Base-by-base conservation (phyloP, 2,329 filamentous ascomycete species). In the Neoscytalidium dimidiatum region DNA sequence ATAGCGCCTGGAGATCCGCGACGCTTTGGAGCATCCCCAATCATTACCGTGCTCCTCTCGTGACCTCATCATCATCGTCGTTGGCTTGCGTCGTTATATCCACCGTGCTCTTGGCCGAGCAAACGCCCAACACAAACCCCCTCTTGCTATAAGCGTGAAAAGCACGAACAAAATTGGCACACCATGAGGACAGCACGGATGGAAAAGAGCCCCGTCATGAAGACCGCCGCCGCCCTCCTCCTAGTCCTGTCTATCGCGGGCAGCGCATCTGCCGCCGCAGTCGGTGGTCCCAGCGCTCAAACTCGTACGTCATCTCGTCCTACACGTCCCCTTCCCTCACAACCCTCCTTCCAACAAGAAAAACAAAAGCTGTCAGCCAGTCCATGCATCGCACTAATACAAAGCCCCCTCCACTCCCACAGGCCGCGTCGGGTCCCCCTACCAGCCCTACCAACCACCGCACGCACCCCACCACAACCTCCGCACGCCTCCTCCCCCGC, bases 1-100 rank as follows among this genome's bases (percentile, higher is more conserved):
- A 46, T 60, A 60, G 56, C 28, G 26, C n/a, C 21, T 33, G 56
- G 56, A 44, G 56, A 60, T 60, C 56, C 28, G 56, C 26, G 23
- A 1, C 51, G n/a, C 31, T 57, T n/a, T 41, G 52, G 31, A 33
- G n/a, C 29, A 5, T 38, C 26, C 11, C 21, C 52, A n/a, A 9
- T 31, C 13, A 23, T 52, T 38, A 38, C 11, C 31, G 38, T 38
- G 21, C 31, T 43, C n/a, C n/a, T 5, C n/a, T n/a, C n/a, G 53
- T 58, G 53, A 58, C 53, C 53, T 43, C 53, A 28, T 43, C 3
- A 9, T 19, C 23, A 23, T 11, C n/a, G 14, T 8, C n/a, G n/a
- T n/a, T n/a, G n/a, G n/a, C n/a, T n/a, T n/a, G n/a, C n/a, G n/a
- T n/a, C n/a, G n/a, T n/a, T n/a, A n/a, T n/a, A n/a, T n/a, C n/a